phyloP scores from a whole-genome alignment of 768 basidiomycete species.

The Mycena capillaripes region DNA sequence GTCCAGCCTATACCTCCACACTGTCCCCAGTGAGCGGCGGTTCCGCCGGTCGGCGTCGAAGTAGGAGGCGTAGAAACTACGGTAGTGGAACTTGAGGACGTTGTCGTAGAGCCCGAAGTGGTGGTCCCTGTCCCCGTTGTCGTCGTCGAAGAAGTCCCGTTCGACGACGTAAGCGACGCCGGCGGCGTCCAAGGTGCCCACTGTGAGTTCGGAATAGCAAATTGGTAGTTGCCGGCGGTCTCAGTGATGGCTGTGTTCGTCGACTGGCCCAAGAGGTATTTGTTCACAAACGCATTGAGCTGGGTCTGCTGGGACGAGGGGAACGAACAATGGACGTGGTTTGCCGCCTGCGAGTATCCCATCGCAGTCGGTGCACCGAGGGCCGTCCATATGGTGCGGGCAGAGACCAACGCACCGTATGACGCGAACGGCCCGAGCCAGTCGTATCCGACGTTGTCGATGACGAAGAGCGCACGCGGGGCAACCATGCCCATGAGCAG shows the following conservation, averaged over 20 bases:
- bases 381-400: constrained; percentile 64
- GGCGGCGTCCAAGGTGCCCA: constrained; percentile 37
- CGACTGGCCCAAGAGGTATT: constrained; percentile 64
- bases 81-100: not conserved
- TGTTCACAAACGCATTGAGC: constrained; percentile 68
- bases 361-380: constrained; percentile 60
- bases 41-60: constrained; percentile 14
- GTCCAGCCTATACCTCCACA: constrained; percentile 26
- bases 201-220: constrained; percentile 39
- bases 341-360: constrained; percentile 68
- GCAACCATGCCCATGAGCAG: constrained; percentile 68
- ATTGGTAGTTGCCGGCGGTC: constrained; percentile 53
- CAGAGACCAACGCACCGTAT: constrained; percentile 66
- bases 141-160: constrained; percentile 10
- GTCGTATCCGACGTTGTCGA: constrained; percentile 65
- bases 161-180: not conserved
- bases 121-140: constrained; percentile 17
- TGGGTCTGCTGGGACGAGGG: constrained; percentile 60
- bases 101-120: not conserved
- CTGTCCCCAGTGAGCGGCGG: constrained; percentile 25
- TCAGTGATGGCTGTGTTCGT: constrained; percentile 62
- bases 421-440: constrained; percentile 62
- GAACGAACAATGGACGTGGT: constrained; percentile 70
- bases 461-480: constrained; percentile 65
- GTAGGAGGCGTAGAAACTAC: not conserved